phyloP scores from a whole-genome alignment of 1,284 basidiomycete species.

The Takashimella tepidaria region DNA sequence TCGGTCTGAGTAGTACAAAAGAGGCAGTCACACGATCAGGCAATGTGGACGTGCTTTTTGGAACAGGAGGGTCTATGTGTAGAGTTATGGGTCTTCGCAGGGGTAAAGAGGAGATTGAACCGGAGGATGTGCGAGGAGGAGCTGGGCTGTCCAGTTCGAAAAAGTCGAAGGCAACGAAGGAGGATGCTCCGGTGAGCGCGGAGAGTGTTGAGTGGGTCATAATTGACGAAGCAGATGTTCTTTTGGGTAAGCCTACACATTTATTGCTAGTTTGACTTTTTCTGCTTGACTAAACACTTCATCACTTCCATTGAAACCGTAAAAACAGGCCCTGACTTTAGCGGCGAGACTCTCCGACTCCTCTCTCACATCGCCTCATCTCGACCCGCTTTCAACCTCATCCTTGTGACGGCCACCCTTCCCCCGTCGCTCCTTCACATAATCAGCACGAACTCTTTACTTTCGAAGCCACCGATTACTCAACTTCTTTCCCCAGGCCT shows the following conservation, averaged over 20 bases:
- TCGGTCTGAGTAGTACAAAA: slow-evolving; percentile 58
- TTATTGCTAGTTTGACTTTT: no score
- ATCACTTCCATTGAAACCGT: background rate
- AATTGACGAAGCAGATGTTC: slow-evolving; percentile 80
- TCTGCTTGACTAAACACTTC: no score
- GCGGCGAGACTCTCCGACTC: slow-evolving; percentile 61
- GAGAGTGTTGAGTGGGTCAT: slow-evolving; percentile 69
- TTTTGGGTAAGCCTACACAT: no score
- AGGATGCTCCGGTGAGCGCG: background rate
- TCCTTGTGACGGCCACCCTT: slow-evolving; percentile 82
- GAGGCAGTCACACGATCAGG: slow-evolving; percentile 22
- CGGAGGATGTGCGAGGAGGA: slow-evolving; percentile 2
- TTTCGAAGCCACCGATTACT: slow-evolving; percentile 48
- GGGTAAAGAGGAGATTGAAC: slow-evolving; percentile 9
- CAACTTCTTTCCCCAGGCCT: slow-evolving; percentile 70
- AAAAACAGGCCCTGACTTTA: slow-evolving; percentile 66
- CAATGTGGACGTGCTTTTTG: slow-evolving; percentile 64
- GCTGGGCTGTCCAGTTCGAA: slow-evolving; percentile 1
- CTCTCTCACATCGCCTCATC: slow-evolving; percentile 55
- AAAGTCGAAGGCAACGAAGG: background rate
- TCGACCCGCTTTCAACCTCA: slow-evolving; percentile 46
- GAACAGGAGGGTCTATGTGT: slow-evolving; percentile 68
- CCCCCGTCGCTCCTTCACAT: slow-evolving; percentile 67
- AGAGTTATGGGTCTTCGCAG: slow-evolving; percentile 54
- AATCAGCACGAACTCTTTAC: slow-evolving; percentile 55